Evolutionary conservation across 2,329 filamentous ascomycete species (phyloP), one percentile per base, ranked within the genome.

Genomic region (Acrocalymma vagum): DNA sequence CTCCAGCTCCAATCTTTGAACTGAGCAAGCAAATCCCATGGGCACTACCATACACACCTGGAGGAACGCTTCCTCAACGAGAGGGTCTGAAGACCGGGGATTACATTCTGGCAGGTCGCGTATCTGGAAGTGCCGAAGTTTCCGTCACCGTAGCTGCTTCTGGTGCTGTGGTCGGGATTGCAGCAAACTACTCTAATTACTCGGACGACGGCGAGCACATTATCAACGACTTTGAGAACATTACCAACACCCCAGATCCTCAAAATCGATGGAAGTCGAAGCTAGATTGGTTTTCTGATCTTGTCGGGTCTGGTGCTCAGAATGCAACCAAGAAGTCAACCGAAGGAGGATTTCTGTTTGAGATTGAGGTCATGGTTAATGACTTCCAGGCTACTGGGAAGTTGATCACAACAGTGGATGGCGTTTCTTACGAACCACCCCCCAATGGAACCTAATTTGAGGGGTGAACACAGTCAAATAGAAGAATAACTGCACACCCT

Each of bases 381-480:
- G 58, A 70, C 0, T 74, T 74, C 44, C 43, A 69, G 8, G 70
- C 71, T 0, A 74, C 66, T 41, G 73, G 73, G 0, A 72, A 63
- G 0, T 38, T 74, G 30, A 66, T 50, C 2, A 75, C 70, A 1
- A 68, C 57, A 0, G 35, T 73, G 22, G 63, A 73, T 46, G 72
- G 69, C 0, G 48, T 58, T 3, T 48, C 46, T 18, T 76, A 69
- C 44, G 42, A 51, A 5, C 73, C 74, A 48, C 73, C 72, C 6
- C 47, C 46, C 0, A 72, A 73, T 42, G 63, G 60, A 9, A 60
- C 65, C 7, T 36, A 5, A 4, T n/a, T n/a, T n/a, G n/a, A n/a
- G n/a, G n/a, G n/a, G n/a, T n/a, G n/a, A n/a, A n/a, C n/a, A n/a
- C n/a, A n/a, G n/a, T n/a, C n/a, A n/a, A n/a, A n/a, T n/a, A n/a